Evolutionary conservation across 768 basidiomycete genomes (phyloP).

Genomic region (Hortiboletus campestris): DNA sequence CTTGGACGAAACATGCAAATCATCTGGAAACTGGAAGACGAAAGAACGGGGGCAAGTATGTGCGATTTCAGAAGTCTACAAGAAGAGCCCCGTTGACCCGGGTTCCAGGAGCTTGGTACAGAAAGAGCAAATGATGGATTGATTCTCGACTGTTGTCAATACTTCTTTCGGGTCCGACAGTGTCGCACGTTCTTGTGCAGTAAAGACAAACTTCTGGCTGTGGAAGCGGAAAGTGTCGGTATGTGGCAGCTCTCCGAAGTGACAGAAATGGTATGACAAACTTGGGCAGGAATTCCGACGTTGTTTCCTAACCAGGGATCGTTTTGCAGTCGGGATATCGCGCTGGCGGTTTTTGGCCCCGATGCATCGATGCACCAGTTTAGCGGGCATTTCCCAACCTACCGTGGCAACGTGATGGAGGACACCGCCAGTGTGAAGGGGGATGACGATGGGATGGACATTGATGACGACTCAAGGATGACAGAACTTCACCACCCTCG

Average conservation of each 20-base stretch:
- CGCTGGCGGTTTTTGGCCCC: constrained; percentile 42
- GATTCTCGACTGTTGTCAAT: constrained; percentile 75
- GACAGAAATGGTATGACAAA: constrained; percentile 13
- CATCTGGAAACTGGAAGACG: constrained; percentile 60
- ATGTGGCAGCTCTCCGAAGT: constrained; percentile 16
- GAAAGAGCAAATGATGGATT: constrained; percentile 61
- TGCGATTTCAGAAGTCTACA: background rate
- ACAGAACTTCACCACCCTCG: constrained; percentile 42
- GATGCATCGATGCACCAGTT: constrained; percentile 40
- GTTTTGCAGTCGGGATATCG: constrained; percentile 53
- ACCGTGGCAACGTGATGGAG: constrained; percentile 32
- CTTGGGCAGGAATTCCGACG: constrained; percentile 18
- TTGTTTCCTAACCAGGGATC: constrained; percentile 35
- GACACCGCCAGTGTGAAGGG: constrained; percentile 19
- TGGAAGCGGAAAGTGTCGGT: constrained; percentile 50
- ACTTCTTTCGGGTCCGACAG: constrained; percentile 43
- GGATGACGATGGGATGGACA: constrained; percentile 53
- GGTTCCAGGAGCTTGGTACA: constrained; percentile 19
- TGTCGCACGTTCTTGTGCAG: constrained; percentile 62
- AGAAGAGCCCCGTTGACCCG: background rate
- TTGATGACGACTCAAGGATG: constrained; percentile 52
- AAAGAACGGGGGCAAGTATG: constrained; percentile 44
- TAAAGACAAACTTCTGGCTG: constrained; percentile 64
- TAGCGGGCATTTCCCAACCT: constrained; percentile 37
- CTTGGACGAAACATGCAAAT: constrained; percentile 59